phyloP scores from a whole-genome alignment of 805 yeast species.

The Wickerhamiella sergipiensis region DNA sequence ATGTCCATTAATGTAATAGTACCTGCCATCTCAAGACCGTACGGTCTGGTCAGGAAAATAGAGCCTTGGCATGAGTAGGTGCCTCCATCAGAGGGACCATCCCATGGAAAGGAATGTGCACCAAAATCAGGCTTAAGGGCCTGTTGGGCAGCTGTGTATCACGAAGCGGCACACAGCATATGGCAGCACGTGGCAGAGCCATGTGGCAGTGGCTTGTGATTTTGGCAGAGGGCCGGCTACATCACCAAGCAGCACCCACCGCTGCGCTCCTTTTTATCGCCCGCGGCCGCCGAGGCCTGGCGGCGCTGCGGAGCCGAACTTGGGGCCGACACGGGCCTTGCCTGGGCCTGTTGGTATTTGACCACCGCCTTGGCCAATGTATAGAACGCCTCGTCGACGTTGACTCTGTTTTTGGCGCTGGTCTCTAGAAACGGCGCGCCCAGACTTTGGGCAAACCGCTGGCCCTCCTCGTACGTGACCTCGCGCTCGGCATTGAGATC shows the following conservation, averaged over 20 bases:
- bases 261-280: not conserved
- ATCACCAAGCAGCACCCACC: not conserved
- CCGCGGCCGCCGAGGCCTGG: not conserved
- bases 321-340: slow-evolving; percentile 1
- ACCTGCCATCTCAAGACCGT: not conserved
- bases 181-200: too few species aligned
- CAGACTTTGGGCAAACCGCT: slow-evolving; percentile 50
- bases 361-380: slow-evolving; percentile 27
- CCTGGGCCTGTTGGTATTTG: slow-evolving; percentile 15
- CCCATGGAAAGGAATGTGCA: too few species aligned
- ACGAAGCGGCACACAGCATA: too few species aligned
- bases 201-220: too few species aligned
- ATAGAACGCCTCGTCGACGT: slow-evolving; percentile 76
- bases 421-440: slow-evolving; percentile 70
- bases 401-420: slow-evolving; percentile 79
- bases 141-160: not conserved
- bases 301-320: not conserved
- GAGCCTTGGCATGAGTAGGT: not conserved
- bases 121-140: not conserved
- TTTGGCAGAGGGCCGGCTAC: too few species aligned
- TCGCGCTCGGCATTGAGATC: slow-evolving; percentile 70
- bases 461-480: slow-evolving; percentile 76
- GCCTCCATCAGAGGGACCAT: too few species aligned
- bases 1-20: not conserved
- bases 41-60: not conserved